Percentiles rank a stretch among this genome's conserved stretches.
These are phyloP conservation scores for Neoboletus subvelutipes DNA, from an alignment of 768 basidiomycete genomes.

Conservation along the genomic window DNA sequence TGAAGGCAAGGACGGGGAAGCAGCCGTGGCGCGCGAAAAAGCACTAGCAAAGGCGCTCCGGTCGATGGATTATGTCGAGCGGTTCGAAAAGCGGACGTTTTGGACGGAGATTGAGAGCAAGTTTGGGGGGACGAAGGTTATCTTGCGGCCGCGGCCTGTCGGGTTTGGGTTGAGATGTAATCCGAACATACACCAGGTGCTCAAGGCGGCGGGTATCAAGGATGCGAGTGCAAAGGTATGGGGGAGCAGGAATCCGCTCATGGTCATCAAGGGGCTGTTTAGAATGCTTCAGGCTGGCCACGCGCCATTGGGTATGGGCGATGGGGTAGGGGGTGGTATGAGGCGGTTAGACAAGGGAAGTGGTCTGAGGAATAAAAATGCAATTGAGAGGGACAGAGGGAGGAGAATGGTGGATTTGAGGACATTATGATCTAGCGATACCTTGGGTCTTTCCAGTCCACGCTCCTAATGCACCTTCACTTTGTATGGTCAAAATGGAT, in stretches of 20 bases:
- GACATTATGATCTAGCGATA: slow-evolving; percentile 35
- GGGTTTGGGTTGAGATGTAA: slow-evolving; percentile 93
- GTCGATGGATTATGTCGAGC: slow-evolving; percentile 89
- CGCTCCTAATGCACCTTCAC: neutral
- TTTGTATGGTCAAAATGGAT: no score
- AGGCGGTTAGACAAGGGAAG: slow-evolving; percentile 71
- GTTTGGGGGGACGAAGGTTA: slow-evolving; percentile 77
- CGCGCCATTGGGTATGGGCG: slow-evolving; percentile 76
- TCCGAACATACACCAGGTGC: slow-evolving; percentile 82
- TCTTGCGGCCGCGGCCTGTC: slow-evolving; percentile 77
- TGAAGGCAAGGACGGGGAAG: slow-evolving; percentile 71
- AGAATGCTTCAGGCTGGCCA: slow-evolving; percentile 84
- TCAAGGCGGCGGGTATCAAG: slow-evolving; percentile 93
- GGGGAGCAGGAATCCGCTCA: slow-evolving; percentile 78
- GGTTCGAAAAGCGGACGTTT: slow-evolving; percentile 93
- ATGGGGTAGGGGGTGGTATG: slow-evolving; percentile 74
- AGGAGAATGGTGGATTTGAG: slow-evolving; percentile 70
- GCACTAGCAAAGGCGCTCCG: slow-evolving; percentile 71
- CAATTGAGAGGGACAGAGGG: slow-evolving; percentile 81
- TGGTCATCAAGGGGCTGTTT: slow-evolving; percentile 81
- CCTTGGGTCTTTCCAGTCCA: neutral
- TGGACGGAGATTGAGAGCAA: slow-evolving; percentile 89
- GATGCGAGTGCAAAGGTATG: slow-evolving; percentile 95
- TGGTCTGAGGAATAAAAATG: slow-evolving; percentile 65
- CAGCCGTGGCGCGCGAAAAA: slow-evolving; percentile 50